A percentile compares a stretch with the other conserved stretches of the same genome.
Conservation (phyloP, 176 grass and related monocot genomes). For the Eremochloa ophiuroides region DNA sequence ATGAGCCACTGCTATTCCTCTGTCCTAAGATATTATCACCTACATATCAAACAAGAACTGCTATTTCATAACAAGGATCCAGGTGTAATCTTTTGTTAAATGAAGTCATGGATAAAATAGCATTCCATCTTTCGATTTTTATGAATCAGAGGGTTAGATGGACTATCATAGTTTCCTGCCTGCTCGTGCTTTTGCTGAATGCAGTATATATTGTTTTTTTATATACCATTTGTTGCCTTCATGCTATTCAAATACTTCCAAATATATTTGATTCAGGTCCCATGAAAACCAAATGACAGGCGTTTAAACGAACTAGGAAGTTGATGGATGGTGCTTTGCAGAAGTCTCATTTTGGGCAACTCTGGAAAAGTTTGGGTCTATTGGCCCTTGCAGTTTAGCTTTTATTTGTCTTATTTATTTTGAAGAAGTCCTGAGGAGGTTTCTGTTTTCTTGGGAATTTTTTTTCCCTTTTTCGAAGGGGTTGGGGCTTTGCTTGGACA, state of each 20-base stretch:
- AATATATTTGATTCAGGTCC: not conserved
- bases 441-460: not conserved
- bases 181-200: not conserved
- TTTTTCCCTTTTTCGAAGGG: not conserved
- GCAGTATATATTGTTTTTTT: not conserved
- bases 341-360: not conserved
- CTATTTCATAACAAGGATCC: not conserved
- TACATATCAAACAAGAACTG: not conserved
- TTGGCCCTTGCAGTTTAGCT: not conserved
- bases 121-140: not conserved
- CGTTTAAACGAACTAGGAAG: not conserved
- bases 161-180: not conserved
- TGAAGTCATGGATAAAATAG: not conserved
- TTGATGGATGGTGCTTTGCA: not conserved
- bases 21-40: not conserved
- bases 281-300: not conserved
- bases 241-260: not conserved
- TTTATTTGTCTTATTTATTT: not conserved
- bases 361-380: not conserved
- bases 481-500: not conserved
- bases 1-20: not conserved
- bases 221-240: not conserved
- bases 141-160: not conserved
- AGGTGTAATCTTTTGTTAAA: not conserved
- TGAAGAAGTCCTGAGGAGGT: not conserved